phyloP scores from a whole-genome alignment of 495 filamentous ascomycete genomes.

The Trypethelium eluteriae region DNA sequence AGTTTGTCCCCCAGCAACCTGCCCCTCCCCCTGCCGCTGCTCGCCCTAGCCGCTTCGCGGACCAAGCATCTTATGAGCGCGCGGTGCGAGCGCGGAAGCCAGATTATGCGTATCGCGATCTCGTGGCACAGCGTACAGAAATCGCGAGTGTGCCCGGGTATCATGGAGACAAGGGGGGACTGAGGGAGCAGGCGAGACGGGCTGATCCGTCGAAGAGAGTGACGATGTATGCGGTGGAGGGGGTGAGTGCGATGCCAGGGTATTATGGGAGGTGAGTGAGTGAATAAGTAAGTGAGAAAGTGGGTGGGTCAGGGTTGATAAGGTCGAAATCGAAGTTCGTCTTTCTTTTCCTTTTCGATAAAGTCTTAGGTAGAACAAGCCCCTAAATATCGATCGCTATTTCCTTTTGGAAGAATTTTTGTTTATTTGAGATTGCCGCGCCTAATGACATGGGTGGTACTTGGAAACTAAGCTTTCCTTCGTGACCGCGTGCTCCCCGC shows the following conservation, averaged over 20 bases:
- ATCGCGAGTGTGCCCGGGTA: background rate
- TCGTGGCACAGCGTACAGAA: background rate
- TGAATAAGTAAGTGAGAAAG: background rate
- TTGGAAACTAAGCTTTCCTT: background rate
- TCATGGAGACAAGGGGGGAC: background rate
- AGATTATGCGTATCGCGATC: background rate
- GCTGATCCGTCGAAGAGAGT: background rate
- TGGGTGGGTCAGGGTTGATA: background rate
- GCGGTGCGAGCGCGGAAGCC: background rate
- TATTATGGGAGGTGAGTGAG: background rate
- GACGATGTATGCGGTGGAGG: background rate
- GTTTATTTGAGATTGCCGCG: background rate
- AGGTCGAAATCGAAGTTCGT: background rate
- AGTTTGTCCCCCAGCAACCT: too few relatives aligned
- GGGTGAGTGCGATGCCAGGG: background rate
- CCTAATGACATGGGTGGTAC: background rate
- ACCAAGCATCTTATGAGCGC: background rate
- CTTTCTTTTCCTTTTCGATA: too few relatives aligned
- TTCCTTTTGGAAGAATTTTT: too few relatives aligned
- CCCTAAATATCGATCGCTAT: too few relatives aligned
- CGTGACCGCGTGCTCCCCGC: conserved; percentile 4
- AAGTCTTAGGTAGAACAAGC: too few relatives aligned
- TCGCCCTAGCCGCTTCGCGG: background rate
- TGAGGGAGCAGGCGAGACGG: background rate
- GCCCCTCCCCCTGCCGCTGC: background rate